Percentiles rank a stretch among this genome's conserved stretches.
phyloP scores from a whole-genome alignment of 306 rosid genomes.

The Sechiopsis laciniata region DNA sequence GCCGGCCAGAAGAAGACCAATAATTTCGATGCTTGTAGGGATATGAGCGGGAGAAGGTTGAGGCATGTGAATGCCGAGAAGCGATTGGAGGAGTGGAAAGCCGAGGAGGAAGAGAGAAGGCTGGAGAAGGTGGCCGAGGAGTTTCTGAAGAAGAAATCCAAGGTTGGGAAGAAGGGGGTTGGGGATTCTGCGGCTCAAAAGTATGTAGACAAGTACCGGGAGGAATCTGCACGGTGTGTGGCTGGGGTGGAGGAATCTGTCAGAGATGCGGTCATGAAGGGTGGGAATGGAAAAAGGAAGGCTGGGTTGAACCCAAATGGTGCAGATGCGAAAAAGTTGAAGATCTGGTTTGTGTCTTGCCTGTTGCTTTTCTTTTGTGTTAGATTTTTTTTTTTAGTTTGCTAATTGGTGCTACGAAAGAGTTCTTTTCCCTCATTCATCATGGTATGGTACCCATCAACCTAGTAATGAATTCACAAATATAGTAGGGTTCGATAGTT shows the following conservation, averaged over 20 bases:
- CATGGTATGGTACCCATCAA: too few species aligned
- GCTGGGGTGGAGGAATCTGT: conserved; percentile 68
- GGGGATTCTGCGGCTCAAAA: conserved; percentile 67
- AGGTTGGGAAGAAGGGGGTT: conserved; percentile 73
- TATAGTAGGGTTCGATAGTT: too few species aligned
- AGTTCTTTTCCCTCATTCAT: not conserved
- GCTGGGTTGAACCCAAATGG: not conserved
- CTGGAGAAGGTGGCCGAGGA: conserved; percentile 75
- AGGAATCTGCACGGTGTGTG: conserved; percentile 64
- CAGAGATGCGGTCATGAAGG: conserved; percentile 46
- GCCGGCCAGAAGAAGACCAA: conserved; percentile 97
- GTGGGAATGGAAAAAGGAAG: conserved; percentile 51
- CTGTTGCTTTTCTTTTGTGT: not conserved
- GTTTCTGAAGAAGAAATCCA: conserved; percentile 61
- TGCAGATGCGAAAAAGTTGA: conserved; percentile 47
- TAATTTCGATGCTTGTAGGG: conserved; percentile 92
- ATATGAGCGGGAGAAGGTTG: conserved; percentile 93
- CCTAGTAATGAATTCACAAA: too few species aligned
- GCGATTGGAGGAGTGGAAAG: conserved; percentile 88
- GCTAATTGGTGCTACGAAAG: not conserved
- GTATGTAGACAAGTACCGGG: conserved; percentile 76
- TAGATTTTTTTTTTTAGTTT: not conserved
- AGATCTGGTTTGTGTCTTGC: conserved; percentile 56
- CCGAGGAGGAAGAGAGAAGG: conserved; percentile 58
- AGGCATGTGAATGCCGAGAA: conserved; percentile 96